Evolutionary conservation across 2,329 filamentous ascomycete species (phyloP).

Genomic region (Zopfia rhizophila): DNA sequence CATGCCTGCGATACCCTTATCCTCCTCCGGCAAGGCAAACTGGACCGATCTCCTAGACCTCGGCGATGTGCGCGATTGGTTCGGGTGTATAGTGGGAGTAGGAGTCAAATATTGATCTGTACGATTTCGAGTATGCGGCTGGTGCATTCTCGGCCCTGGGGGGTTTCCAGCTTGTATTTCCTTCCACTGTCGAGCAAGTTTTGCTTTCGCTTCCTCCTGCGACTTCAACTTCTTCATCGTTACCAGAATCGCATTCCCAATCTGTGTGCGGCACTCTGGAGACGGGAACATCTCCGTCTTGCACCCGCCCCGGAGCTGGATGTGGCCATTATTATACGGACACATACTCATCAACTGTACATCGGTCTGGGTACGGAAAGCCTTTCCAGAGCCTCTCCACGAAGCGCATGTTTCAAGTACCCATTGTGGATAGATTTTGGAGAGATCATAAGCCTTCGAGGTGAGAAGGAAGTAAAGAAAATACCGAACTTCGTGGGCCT

Average conservation of each 20-base stretch:
- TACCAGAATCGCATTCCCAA: conserved; percentile 7
- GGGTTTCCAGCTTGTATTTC: conserved; percentile 6
- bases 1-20: no score
- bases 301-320: conserved; percentile 5
- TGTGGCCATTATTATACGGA: conserved; percentile 20
- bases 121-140: not conserved
- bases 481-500: conserved; percentile 28
- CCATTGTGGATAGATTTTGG: conserved; percentile 34
- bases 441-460: conserved; percentile 15
- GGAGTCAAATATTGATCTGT: not conserved
- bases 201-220: conserved; percentile 1
- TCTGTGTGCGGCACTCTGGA: conserved; percentile 1
- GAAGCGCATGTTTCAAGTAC: conserved; percentile 34
- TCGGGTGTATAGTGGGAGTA: not conserved
- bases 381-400: conserved; percentile 28
- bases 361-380: conserved; percentile 18
- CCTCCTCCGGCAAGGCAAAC: no score
- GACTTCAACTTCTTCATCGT: conserved; percentile 11
- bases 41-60: no score
- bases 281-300: conserved; percentile 5
- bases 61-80: not conserved
- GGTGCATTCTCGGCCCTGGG: no score
- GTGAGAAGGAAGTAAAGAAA: conserved; percentile 35
- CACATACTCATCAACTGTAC: conserved; percentile 21
- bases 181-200: conserved; percentile 6